Base-by-base conservation (phyloP, 1,284 basidiomycete genomes). In the Ceratobasidium sp. region DNA sequence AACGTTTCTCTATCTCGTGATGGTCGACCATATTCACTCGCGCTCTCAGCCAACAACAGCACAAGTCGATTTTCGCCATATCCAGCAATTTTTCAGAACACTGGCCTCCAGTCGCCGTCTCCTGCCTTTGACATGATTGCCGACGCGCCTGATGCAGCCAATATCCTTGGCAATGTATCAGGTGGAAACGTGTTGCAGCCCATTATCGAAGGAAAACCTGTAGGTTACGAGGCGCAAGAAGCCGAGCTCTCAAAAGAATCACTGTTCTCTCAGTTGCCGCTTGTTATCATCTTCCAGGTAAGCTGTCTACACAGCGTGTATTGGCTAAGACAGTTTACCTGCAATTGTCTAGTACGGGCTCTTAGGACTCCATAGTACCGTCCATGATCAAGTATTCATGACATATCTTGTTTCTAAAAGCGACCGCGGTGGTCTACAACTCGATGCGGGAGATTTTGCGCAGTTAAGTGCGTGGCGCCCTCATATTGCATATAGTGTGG, bases 321-420 rank as follows among this genome's bases (percentile, higher is more conserved):
- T 38, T 32, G 16, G 4, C 38, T 23, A 28, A 21, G 11, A 23
- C 16, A 55, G 18, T 35, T 52, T 32, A 52, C 30, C 26, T 30
- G 1, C 7, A 4, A 16, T 38, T 67, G 26, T 55, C 13, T 55
- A 67, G 64, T 67, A 67, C 21, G 64, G 64, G 21, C 50, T 67
- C 18, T 49, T 67, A 26, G 64, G 50, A 6, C 64, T 67, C 35
- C 64, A 67, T 55, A 46, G 64, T 23, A 94, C 92, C n/a, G 92
- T 91, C 2, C 92, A 94, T 78, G 92, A 94, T 82, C 92, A 94
- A 80, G 82, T 94, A 21, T 94, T 94, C 81, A 87, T 93, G 80
- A 90, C 90, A 1, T 94, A 94, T 80, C 87, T 93, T 41, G 90
- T 93, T 70, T 73, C 50, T 44, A 46, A 63, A 7, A 16, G 30